These are phyloP conservation scores for Byssochlamys sp. DNA, from an alignment of 2,329 filamentous ascomycete species.

Conservation along the genomic window DNA sequence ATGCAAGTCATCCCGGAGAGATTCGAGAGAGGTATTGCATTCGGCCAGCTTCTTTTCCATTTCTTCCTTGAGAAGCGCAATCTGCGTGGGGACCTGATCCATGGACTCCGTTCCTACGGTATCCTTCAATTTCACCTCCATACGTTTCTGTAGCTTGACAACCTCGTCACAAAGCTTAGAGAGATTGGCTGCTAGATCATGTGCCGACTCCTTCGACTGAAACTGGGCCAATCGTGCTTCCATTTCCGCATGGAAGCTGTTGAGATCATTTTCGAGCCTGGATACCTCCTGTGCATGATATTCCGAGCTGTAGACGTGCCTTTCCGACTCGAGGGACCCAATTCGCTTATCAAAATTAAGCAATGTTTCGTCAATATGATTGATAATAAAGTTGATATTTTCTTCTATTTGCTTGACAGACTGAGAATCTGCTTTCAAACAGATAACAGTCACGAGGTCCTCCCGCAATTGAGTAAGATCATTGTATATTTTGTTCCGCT, in stretches of 20 bases:
- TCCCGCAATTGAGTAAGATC: not conserved
- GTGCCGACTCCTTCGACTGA: not conserved
- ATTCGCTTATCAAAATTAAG: not conserved
- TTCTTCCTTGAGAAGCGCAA: not conserved
- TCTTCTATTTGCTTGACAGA: not conserved
- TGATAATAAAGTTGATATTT: no score
- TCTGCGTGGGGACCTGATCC: not conserved
- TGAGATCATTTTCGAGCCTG: not conserved
- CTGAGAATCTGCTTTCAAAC: not conserved
- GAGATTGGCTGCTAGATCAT: not conserved
- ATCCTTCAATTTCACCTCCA: not conserved
- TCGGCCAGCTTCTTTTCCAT: not conserved
- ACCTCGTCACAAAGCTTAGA: not conserved
- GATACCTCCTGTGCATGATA: not conserved
- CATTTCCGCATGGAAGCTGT: not conserved
- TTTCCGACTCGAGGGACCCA: not conserved
- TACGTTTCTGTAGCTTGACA: not conserved
- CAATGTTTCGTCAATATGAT: not conserved
- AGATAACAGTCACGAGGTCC: not conserved
- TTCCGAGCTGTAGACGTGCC: not conserved
- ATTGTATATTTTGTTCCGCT: not conserved
- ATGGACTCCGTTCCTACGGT: not conserved
- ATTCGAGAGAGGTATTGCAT: not conserved
- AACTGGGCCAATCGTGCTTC: not conserved
- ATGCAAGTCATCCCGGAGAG: not conserved